Base-by-base conservation (phyloP, 768 basidiomycete genomes). In the Termitomyces sp. region DNA sequence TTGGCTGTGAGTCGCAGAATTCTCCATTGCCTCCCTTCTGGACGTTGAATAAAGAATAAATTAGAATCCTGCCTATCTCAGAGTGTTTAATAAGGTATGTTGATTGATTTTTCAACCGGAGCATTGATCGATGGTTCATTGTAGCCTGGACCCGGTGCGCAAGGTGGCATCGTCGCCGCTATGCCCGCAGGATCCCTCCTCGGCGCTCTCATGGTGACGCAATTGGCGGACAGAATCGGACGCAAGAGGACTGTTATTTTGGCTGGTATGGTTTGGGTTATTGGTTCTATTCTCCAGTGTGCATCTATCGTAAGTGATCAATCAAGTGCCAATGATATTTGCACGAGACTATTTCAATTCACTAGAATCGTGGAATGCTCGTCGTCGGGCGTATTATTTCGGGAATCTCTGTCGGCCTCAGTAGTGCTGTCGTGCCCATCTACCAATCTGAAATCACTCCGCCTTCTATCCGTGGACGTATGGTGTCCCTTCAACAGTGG, bases 401-500 rank as follows among this genome's bases (percentile, higher is more conserved):
- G 25, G 88, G 88, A 38, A 57, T 86, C 40, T 80, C 87, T 4
- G 85, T 89, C 54, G 86, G 86, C 58, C 73, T 88, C 16, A 73
- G 85, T 33, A 84, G 82, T 58, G 77, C 81, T 31, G 76, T 86
- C 35, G 86, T 89, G 6, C 87, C 87, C 22, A 80, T 89, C 63
- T 88, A 88, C 63, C 87, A 89, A 69, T 84, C 85, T 33, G 85
- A 88, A 70, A 82, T 88, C 61, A 83, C 84, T n/a, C 78, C 82
- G 5, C 86, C 86, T 16, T 66, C 77, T 32, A 88, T 89, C 63
- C 85, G 87, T 63, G 89, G 88, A 31, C 83, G 86, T 25, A 77
- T 89, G 56, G 87, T 90, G 29, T 84, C 88, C 3, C 73, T 88
- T 55, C 88, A 91, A 65, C 88, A 91, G 76, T 89, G 87, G 82